Evolutionary conservation across 495 filamentous ascomycete genomes (phyloP), one percentile per base, ranked within the genome.

Genomic region (Aspergillus ellipticus): DNA sequence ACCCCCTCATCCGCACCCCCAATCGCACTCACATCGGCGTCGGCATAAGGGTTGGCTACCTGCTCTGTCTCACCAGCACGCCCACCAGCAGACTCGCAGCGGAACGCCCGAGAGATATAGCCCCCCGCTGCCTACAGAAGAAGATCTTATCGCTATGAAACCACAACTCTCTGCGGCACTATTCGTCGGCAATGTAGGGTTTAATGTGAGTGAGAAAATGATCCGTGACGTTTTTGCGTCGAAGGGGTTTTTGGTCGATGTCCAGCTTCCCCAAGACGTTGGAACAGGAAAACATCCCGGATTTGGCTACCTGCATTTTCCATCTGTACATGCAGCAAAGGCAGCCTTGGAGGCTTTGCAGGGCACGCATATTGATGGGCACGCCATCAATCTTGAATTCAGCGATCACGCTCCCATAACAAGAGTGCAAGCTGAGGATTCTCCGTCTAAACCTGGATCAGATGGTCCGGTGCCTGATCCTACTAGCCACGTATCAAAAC

Each of bases 181-280:
- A 39, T 99, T 96, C 65, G 85, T 96, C 54, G 94, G 93, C 56
- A 99, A 99, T 72, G 74, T 99, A 26, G 83, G 87, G 15, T 99
- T 91, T 70, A 84, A 88, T 33, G 88, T 85, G 54, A 85, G 85
- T 53, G 85, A 93, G 72, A 81, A 85, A 20, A 77, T 79, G 55
- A 76, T 99, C 43, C 76, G 77, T 49, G 84, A 86, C 53, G 86
- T 86, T 66, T 97, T 97, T 72, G 81, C 82, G 63, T 80, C 85
- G 42, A 85, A 87, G 65, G 84, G 83, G 21, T 78, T 79, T 54
- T 83, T 95, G 68, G 79, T 84, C 56, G 81, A 85, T 58, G 83
- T 96, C 37, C 81, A 89, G 60, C 82, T 99, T 46, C 92, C 93
- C n/a, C 89, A 87, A 41, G 92, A 97, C 62, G 76, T 75, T 76